Evolutionary conservation across 2,329 filamentous ascomycete genomes (phyloP), one percentile per base, ranked within the genome.

Genomic region (Penicillium thymicola): DNA sequence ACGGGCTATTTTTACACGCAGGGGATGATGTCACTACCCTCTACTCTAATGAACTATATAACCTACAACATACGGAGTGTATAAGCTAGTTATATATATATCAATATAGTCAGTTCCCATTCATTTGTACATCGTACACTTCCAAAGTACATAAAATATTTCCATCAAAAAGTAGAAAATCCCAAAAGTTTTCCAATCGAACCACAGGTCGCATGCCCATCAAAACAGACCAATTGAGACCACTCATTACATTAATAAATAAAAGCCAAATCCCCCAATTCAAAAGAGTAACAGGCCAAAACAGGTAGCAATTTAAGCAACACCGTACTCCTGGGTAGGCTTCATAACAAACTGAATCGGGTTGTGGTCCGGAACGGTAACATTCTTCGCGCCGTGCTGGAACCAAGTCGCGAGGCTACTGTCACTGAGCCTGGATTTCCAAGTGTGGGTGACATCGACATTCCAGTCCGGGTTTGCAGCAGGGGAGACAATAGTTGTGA

Each of bases 401-500:
- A 16, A 54, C 44, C 45, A 63, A 23, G 57, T 60, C 36, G 61
- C 54, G 18, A 56, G 48, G 8, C 40, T 37, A 4, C 51, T 30
- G 6, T 41, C 59, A 23, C 60, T 54, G 5, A 58, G 54, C 41
- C 51, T 16, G 25, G 57, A 55, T 23, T 49, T 48, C 71, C 71
- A 73, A 6, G 53, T 50, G 38, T 72, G 70, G 51, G 65, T 50
- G 11, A 67, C 69, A 41, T 62, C 47, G 38, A 73, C 58, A 36
- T 67, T 68, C 67, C 68, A 72, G 16, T 46, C 36, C 9, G 63
- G 64, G 42, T 68, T 59, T 2, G 27, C 40, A 16, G 56, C 49
- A 13, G 67, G 53, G 3, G 51, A 58, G 36, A 70, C 55, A 11
- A 54, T 59, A 3, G 69, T 59, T 1, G 58, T 62, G 54, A 72